These are phyloP conservation scores for Taxillus chinensis DNA, from an alignment of 164 flowering plant genomes.

Conservation along the genomic window DNA sequence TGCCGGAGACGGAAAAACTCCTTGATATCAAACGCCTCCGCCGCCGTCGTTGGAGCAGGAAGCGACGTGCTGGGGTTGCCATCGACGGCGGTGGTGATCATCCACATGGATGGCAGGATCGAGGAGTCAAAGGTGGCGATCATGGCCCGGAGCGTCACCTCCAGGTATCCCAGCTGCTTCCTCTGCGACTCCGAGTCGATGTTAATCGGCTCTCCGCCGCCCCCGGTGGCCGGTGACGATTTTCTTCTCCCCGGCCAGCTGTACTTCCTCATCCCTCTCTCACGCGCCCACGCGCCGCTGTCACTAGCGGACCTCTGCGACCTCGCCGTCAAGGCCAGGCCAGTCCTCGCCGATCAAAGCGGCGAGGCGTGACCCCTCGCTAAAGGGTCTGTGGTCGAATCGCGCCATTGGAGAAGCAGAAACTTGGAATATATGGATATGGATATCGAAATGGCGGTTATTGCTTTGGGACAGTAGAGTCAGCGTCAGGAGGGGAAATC, in stretches of 20 bases:
- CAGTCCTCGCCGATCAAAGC: conserved; percentile 6
- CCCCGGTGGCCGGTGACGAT: conserved; percentile 16
- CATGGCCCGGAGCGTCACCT: conserved; percentile 8
- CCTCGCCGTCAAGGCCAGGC: conserved; percentile 26
- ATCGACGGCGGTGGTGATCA: conserved; percentile 11
- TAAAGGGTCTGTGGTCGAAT: too few relatives aligned
- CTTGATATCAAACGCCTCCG: not conserved
- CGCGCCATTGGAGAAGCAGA: too few relatives aligned
- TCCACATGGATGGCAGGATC: conserved; percentile 12
- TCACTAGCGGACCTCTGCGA: conserved; percentile 16
- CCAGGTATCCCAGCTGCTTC: conserved; percentile 13
- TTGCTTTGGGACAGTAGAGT: too few relatives aligned
- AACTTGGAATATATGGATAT: too few relatives aligned
- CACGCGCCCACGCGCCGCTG: conserved; percentile 10
- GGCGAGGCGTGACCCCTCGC: not conserved
- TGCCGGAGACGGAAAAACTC: too few relatives aligned
- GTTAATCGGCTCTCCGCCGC: conserved; percentile 11
- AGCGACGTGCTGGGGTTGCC: not conserved
- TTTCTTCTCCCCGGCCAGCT: conserved; percentile 19
- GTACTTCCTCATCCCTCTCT: conserved; percentile 21
- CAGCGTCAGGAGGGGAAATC: too few relatives aligned
- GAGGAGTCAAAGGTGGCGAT: conserved; percentile 15
- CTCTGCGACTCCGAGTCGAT: conserved; percentile 22
- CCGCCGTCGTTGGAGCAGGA: conserved; percentile 4
- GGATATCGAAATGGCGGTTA: too few relatives aligned